Conservation (phyloP, 139 green algal genomes). For the Coelastrella sp. region DNA sequence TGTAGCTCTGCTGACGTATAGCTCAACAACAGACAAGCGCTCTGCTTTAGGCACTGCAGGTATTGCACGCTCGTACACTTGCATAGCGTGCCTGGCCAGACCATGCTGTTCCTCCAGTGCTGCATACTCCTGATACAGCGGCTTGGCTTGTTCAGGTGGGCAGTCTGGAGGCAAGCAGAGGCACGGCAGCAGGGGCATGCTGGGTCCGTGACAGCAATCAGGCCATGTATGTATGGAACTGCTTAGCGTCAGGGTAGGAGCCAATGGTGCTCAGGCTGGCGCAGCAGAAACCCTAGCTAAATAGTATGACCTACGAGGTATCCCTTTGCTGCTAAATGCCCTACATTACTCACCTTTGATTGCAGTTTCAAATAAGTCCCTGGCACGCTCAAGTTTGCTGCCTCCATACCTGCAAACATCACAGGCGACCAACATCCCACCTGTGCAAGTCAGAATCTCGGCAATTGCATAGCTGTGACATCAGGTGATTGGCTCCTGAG, state of each 20-base stretch:
- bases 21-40: conserved; percentile 84
- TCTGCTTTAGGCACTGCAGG: conserved; percentile 79
- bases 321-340: too few relatives aligned
- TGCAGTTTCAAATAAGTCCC: conserved; percentile 97
- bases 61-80: conserved; percentile 78
- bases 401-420: conserved; percentile 82
- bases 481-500: too few relatives aligned
- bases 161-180: conserved; percentile 11
- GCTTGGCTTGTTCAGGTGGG: conserved; percentile 71
- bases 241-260: too few relatives aligned
- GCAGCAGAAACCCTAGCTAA: too few relatives aligned
- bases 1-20: conserved; percentile 89
- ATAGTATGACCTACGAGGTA: too few relatives aligned
- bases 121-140: conserved; percentile 86
- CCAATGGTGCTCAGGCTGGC: too few relatives aligned
- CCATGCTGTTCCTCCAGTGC: conserved; percentile 94
- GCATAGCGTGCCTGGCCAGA: conserved; percentile 92
- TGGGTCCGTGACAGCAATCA: too few relatives aligned
- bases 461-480: too few relatives aligned
- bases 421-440: neutral
- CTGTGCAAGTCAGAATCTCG: too few relatives aligned
- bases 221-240: too few relatives aligned
- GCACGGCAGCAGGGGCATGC: neutral
- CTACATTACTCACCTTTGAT: conserved; percentile 58
- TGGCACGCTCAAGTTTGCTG: conserved; percentile 93